Base-by-base conservation (phyloP, 768 basidiomycete genomes). In the Termitomyces sp. region DNA sequence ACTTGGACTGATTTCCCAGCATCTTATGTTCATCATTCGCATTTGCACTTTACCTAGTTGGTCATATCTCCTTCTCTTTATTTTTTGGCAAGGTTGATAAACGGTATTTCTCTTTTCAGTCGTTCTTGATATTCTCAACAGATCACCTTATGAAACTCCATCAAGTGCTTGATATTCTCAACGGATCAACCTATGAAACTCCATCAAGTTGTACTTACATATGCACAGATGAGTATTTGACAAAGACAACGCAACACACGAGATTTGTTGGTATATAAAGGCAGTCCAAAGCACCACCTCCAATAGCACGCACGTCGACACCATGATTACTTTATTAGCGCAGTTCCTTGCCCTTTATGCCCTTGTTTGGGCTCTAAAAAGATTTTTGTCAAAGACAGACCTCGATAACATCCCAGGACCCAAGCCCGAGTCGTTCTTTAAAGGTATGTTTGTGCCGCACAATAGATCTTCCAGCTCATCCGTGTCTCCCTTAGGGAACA, bases 331-430 rank as follows among this genome's bases (percentile, higher is more conserved):
- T 6, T 18, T 56, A 18, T 9, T 61, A 43, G 25, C 41, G 0
- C 52, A 50, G 18, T 29, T 25, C 4, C 2, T 56, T 23, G 7
- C 41, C 39, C 25, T 63, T 25, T 50, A 36, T 16, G 43, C 43
- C 18, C 12, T 56, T 22, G 43, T 58, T 1, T 61, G 53, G 57
- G n/a, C 44, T 31, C 23, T 66, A 13, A 53, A 51, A 22, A 57
- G 54, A 12, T 52, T 60, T 12, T 18, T 64, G 27, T 45, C 52
- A 13, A 63, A 60, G 27, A 62, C 58, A 5, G 64, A 66, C 33
- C 55, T 75, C 12, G 67, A 69, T 41, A 71, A 72, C 47, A 60
- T 75, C 35, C 72, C 71, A 2, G 74, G 74, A 11, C 74, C 73
- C 2, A 59, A 56, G 13, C 57, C 66, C 1, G 44, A 53, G 2